Base-by-base conservation (phyloP, 371 early-diverging fungal genomes). In the Mycotypha africana region DNA sequence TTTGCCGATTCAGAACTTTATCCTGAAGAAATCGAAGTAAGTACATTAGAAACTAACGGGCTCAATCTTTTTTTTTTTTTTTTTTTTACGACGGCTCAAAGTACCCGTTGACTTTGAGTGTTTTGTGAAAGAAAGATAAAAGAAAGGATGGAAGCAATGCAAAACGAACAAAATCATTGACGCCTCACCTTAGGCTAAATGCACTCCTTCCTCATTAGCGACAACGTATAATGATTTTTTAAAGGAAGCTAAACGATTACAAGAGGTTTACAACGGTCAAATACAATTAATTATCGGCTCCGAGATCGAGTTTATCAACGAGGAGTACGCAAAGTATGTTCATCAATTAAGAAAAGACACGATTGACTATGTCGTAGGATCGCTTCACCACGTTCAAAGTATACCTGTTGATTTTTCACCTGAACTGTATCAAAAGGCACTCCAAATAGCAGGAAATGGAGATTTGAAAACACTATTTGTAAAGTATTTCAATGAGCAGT, bases 401-500 rank as follows among this genome's bases (percentile, higher is more conserved):
- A 62, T 81, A 15, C 93, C 98, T 3, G 78, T 95, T 54, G 98
- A 96, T 56, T 95, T 86, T 53, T 82, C 86, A 30, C 51, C 58
- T 17, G 78, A 72, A 16, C 45, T 70, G 3, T 91, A 80, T 52
- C 50, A 69, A 14, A 31, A 60, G 19, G 80, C 83, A 1, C 53
- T 86, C 10, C 49, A 41, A 33, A 36, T 58, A 16, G 47, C 55
- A 17, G 28, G 28, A 8, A 16, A 54, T 26, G 44, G 51, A 11
- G 26, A 47, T 23, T 33, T 64, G 15, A 24, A 20, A 5, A 19
- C 38, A 0, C 46, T 93, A 49, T 95, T 85, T 56, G 60, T 49
- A 21, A 72, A 67, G 0, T 97, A 95, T 56, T 97, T 92, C 79
- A 89, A 97, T 58, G 79, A 78, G 20, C 98, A 97, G 61, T 84